Percentiles rank a stretch among this genome's conserved stretches.
These are phyloP conservation scores for Bruguiera parviflora DNA, from an alignment of 345 rosid genomes.

Conservation along the genomic window DNA sequence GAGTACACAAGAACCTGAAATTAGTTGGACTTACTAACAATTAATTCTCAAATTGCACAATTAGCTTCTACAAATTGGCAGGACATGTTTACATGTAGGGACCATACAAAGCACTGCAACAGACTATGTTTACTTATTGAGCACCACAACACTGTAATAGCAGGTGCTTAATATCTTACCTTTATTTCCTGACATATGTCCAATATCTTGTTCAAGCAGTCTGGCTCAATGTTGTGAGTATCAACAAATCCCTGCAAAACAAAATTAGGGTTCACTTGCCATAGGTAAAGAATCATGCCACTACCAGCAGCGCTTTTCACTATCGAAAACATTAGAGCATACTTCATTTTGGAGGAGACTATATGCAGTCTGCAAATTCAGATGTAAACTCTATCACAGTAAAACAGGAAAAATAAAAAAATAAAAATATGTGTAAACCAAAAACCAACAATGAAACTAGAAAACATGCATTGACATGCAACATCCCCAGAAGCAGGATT, in stretches of 20 bases:
- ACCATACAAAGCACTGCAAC: neutral
- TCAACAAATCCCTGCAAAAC: slow-evolving; percentile 71
- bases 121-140: neutral
- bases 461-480: slow-evolving; percentile 61
- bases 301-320: slow-evolving; percentile 40
- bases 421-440: neutral
- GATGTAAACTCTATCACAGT: slow-evolving; percentile 12
- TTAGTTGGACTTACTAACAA: neutral
- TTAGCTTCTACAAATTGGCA: neutral
- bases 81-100: neutral
- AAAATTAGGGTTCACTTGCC: slow-evolving; percentile 72
- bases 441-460: slow-evolving; percentile 1
- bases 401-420: neutral
- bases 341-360: slow-evolving; percentile 76
- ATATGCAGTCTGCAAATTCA: slow-evolving; percentile 69
- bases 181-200: slow-evolving; percentile 77
- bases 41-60: neutral
- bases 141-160: neutral
- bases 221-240: slow-evolving; percentile 51
- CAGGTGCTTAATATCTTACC: slow-evolving; percentile 39
- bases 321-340: slow-evolving; percentile 51
- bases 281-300: slow-evolving; percentile 63
- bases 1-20: neutral
- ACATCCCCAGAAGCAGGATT: slow-evolving; percentile 80
- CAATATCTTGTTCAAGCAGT: slow-evolving; percentile 49